Evolutionary conservation across 106 monocot species (phyloP).

Genomic region (Phalaenopsis aphrodite): DNA sequence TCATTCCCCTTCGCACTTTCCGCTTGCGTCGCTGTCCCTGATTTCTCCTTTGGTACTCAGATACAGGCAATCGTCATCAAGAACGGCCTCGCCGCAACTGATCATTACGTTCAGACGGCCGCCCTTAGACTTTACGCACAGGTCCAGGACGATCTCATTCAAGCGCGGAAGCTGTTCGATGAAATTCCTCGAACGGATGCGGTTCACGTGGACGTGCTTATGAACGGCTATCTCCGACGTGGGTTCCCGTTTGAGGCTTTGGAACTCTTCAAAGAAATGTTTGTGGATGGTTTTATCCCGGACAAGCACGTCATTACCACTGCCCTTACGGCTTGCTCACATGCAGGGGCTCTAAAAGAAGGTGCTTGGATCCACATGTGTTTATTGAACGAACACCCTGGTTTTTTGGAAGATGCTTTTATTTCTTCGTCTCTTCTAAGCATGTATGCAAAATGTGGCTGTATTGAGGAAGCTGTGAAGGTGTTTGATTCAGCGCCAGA

Average conservation of each 20-base stretch:
- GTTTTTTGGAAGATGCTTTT: conserved; percentile 15
- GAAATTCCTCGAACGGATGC: conserved; percentile 31
- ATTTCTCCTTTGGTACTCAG: conserved; percentile 27
- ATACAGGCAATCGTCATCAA: conserved; percentile 37
- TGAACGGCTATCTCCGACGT: conserved; percentile 31
- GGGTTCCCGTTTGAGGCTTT: conserved; percentile 20
- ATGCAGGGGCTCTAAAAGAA: conserved; percentile 31
- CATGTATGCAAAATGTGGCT: conserved; percentile 71
- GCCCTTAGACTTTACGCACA: conserved; percentile 32
- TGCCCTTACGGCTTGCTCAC: conserved; percentile 45
- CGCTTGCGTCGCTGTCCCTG: conserved; percentile 19
- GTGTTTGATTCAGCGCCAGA: conserved; percentile 28
- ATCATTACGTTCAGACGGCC: conserved; percentile 54
- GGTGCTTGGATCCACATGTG: conserved; percentile 44
- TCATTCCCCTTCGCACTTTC: conserved; percentile 50
- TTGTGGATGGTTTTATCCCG: conserved; percentile 4
- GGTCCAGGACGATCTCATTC: background rate
- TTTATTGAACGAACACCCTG: conserved; percentile 1
- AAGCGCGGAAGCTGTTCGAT: conserved; percentile 37
- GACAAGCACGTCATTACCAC: conserved; percentile 43
- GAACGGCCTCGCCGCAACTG: conserved; percentile 36
- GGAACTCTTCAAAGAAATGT: conserved; percentile 18
- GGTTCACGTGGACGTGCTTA: conserved; percentile 59
- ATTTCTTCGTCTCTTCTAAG: conserved; percentile 45
- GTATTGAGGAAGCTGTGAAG: conserved; percentile 21